A percentile compares a stretch with the other conserved stretches of the same genome.
Conservation (phyloP, 495 filamentous ascomycete species). For the Talaromyces trachyspermus region DNA sequence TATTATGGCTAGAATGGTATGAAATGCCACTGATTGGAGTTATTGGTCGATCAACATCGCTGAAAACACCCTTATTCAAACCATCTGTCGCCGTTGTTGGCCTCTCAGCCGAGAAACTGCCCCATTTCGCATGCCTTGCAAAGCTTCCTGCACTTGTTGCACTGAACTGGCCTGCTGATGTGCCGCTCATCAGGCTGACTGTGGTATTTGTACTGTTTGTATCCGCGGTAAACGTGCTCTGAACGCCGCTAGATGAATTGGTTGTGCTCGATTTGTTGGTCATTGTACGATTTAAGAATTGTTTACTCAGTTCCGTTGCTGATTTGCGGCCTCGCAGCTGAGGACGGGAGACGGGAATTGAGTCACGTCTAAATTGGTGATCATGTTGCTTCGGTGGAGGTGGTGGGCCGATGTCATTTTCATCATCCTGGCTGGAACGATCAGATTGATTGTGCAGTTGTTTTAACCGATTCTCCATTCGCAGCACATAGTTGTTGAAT, state of each 20-base stretch:
- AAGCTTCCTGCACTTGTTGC: conserved; percentile 93
- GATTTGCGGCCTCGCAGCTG: conserved; percentile 61
- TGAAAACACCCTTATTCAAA: conserved; percentile 34
- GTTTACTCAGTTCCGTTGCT: conserved; percentile 70
- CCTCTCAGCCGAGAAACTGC: conserved; percentile 32
- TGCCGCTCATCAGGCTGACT: conserved; percentile 85
- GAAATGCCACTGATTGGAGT: conserved; percentile 70
- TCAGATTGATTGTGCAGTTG: conserved; percentile 57
- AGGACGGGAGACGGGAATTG: conserved; percentile 32
- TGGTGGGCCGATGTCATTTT: conserved; percentile 47
- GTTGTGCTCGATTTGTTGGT: conserved; percentile 85
- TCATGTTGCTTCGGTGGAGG: conserved; percentile 57
- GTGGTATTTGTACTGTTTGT: conserved; percentile 72
- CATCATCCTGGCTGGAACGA: conserved; percentile 23
- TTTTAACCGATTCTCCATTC: conserved; percentile 76
- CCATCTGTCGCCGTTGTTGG: conserved; percentile 48
- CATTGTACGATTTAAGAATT: conserved; percentile 63
- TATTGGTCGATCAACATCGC: conserved; percentile 48
- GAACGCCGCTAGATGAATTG: conserved; percentile 58
- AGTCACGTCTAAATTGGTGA: conserved; percentile 36
- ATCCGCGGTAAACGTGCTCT: conserved; percentile 64
- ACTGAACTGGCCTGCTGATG: conserved; percentile 83
- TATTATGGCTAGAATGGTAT: conserved; percentile 77
- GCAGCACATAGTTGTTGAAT: conserved; percentile 74
- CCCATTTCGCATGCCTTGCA: conserved; percentile 53